Percentiles rank a stretch among this genome's conserved stretches.
phyloP scores from a whole-genome alignment of 2,329 filamentous ascomycete species.

The Botrytis cinerea region DNA sequence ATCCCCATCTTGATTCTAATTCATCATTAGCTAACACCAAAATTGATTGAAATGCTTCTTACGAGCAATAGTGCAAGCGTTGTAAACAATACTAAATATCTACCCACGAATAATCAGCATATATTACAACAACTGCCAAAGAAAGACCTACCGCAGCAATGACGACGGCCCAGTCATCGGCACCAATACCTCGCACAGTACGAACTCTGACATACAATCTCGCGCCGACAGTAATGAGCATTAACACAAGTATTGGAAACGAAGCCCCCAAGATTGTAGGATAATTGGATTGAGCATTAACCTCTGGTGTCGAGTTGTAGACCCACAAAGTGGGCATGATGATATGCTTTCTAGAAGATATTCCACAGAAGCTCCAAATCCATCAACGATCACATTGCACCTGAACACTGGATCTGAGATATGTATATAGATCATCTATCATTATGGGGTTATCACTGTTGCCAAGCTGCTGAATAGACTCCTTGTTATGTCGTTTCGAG shows the following conservation, averaged over 20 bases:
- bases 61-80: slow-evolving; percentile 11
- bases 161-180: slow-evolving; percentile 15
- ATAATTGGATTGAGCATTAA: slow-evolving; percentile 18
- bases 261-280: slow-evolving; percentile 3
- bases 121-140: neutral
- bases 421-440: slow-evolving; percentile 2
- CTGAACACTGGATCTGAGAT: neutral
- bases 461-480: neutral
- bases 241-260: slow-evolving; percentile 14
- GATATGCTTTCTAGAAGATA: slow-evolving; percentile 9
- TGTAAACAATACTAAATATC: slow-evolving; percentile 14
- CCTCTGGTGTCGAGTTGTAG: slow-evolving; percentile 20
- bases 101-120: neutral
- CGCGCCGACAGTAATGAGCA: neutral
- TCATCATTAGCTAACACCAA: neutral
- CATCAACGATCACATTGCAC: neutral
- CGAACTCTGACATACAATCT: slow-evolving; percentile 17
- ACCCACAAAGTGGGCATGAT: slow-evolving; percentile 22
- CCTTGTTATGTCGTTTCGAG: neutral
- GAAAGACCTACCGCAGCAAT: neutral
- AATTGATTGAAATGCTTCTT: neutral
- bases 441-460: neutral
- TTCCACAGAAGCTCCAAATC: neutral
- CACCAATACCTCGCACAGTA: slow-evolving; percentile 21
- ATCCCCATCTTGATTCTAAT: slow-evolving; percentile 23